Conservation (phyloP, 441 rosid species). For the Capsella rubella region DNA sequence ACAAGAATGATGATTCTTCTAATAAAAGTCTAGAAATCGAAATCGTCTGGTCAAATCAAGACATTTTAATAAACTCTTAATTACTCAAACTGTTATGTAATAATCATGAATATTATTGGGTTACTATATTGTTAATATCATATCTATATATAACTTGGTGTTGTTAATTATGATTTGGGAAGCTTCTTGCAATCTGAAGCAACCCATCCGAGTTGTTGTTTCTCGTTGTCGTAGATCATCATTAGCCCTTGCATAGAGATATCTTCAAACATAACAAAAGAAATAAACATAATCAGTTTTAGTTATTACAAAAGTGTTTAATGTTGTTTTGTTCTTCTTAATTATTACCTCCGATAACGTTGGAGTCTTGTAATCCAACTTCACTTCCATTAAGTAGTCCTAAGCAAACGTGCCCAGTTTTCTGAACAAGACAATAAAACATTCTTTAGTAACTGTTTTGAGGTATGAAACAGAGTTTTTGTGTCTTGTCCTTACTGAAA, state of each 20-base stretch:
- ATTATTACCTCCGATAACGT: slow-evolving; percentile 47
- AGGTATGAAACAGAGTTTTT: background rate
- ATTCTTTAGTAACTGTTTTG: no score
- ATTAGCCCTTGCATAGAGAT: slow-evolving; percentile 55
- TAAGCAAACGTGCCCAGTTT: slow-evolving; percentile 55
- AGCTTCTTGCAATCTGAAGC: slow-evolving; percentile 52
- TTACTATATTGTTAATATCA: background rate
- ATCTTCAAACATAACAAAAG: slow-evolving; percentile 42
- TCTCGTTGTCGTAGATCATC: slow-evolving; percentile 62
- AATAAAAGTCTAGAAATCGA: slow-evolving; percentile 82
- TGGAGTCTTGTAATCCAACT: slow-evolving; percentile 46
- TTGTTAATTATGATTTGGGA: slow-evolving; percentile 51
- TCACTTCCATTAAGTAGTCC: slow-evolving; percentile 58
- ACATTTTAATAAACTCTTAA: background rate
- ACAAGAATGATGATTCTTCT: slow-evolving; percentile 60
- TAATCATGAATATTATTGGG: background rate
- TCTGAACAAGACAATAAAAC: slow-evolving; percentile 41
- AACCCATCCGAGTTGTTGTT: slow-evolving; percentile 63
- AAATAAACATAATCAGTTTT: background rate
- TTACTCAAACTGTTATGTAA: background rate
- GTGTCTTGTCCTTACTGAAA: slow-evolving; percentile 48
- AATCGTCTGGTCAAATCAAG: slow-evolving; percentile 78
- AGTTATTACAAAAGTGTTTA: background rate
- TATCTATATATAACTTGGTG: background rate
- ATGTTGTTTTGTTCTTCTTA: background rate